Evolutionary conservation across 768 basidiomycete species (phyloP), one percentile per base, ranked within the genome.

Genomic region (Lactarius hatsudake): DNA sequence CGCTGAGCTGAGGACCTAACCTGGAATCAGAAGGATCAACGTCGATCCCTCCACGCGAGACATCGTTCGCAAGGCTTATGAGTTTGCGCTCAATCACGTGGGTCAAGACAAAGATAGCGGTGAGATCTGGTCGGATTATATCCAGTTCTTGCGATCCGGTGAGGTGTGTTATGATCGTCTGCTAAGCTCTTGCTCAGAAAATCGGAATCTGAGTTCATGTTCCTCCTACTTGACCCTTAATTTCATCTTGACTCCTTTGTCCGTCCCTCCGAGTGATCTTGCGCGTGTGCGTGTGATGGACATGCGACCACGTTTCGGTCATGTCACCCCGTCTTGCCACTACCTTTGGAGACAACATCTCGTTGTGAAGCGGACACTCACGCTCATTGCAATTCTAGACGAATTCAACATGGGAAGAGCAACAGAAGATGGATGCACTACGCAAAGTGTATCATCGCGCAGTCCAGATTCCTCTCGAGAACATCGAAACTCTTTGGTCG

Each of bases 391-490:
- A 13, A 62, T 58, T 51, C 18, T 72, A 86, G 87, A 82, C 90
- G 0, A 85, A 84, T 15, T 91, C 89, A 30, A 93, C 94, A 23
- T 98, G 96, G 95, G 96, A 98, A 75, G 88, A 91, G 70, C 93
- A 95, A 73, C 93, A 96, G 74, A 94, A 94, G 76, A 95, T 94
- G 90, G 96, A 97, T 71, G 85, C 87, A 1, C 81, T 98, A 5
- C 87, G 97, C 66, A 93, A 92, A 75, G 88, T 92, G 1, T 97
- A 97, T 78, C 93, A 96, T 73, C 87, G 93, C 60, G 96, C 94
- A 3, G 91, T 98, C 26, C 92, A 94, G 74, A 93, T 97, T 38
- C 97, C 97, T 0, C 83, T 98, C 71, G 91, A 94, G 75, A 95
- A 95, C 73, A 87, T 98, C 72, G 96, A 98, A 75, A 82, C 82